These are phyloP conservation scores for Cajanus cajan DNA, from an alignment of 306 rosid genomes.

Conservation along the genomic window DNA sequence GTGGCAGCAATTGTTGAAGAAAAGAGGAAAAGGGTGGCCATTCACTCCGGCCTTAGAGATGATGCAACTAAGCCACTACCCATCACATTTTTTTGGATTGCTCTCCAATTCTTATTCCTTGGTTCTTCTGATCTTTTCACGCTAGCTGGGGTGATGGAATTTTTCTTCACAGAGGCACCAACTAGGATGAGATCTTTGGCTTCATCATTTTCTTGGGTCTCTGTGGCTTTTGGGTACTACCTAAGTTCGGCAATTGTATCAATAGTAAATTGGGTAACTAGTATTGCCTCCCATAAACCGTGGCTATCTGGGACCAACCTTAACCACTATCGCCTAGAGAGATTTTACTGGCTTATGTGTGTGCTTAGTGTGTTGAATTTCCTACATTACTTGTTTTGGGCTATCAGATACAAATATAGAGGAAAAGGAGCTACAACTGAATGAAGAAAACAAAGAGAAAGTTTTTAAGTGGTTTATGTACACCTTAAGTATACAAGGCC, in stretches of 20 bases:
- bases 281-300: conserved; percentile 39
- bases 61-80: conserved; percentile 56
- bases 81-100: conserved; percentile 82
- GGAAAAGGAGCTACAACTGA: conserved; percentile 23
- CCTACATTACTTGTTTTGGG: conserved; percentile 86
- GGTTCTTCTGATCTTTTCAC: conserved; percentile 97
- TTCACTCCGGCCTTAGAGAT: conserved; percentile 40
- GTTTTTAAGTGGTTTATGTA: not conserved
- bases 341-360: conserved; percentile 96
- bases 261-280: conserved; percentile 62
- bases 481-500: not conserved
- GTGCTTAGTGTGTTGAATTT: conserved; percentile 79
- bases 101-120: conserved; percentile 72
- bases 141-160: conserved; percentile 78
- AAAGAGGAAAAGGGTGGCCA: conserved; percentile 66
- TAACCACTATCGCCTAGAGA: conserved; percentile 67
- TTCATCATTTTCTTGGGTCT: conserved; percentile 85
- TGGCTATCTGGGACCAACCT: conserved; percentile 76
- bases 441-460: not conserved
- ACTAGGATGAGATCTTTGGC: conserved; percentile 82
- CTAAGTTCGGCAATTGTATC: conserved; percentile 76
- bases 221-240: conserved; percentile 88
- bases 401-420: conserved; percentile 63
- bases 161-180: conserved; percentile 95
- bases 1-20: conserved; percentile 83